A percentile compares a stretch with the other conserved stretches of the same genome.
Evolutionary conservation across 345 rosid genomes (phyloP).

Genomic region (Murraya koenigii): DNA sequence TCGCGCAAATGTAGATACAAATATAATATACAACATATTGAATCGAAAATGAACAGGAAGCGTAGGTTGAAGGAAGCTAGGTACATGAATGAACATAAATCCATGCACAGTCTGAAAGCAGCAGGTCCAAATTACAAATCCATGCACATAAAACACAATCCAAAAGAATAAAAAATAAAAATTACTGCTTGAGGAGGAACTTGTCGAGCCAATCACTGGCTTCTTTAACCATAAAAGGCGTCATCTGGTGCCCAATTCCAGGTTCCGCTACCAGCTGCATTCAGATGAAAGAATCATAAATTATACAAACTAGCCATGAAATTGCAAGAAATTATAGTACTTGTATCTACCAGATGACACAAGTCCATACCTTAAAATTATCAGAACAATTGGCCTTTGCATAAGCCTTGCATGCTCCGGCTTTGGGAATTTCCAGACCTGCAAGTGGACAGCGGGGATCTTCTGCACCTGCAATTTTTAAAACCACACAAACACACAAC

Average conservation of each 20-base stretch:
- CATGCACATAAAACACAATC: neutral
- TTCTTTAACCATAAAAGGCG: slow-evolving; percentile 67
- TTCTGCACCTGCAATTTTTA: slow-evolving; percentile 48
- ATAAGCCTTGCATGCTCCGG: slow-evolving; percentile 46
- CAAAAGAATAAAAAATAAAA: neutral
- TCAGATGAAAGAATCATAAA: neutral
- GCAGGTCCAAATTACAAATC: too few species aligned
- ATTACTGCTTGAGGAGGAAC: slow-evolving; percentile 45
- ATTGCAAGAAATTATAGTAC: neutral
- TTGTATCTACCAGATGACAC: neutral
- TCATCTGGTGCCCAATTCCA: slow-evolving; percentile 66
- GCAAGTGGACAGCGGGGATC: slow-evolving; percentile 83
- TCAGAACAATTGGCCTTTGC: slow-evolving; percentile 31
- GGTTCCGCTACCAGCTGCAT: slow-evolving; percentile 64
- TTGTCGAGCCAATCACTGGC: slow-evolving; percentile 77
- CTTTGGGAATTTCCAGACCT: slow-evolving; percentile 52
- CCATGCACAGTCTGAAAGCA: too few species aligned
- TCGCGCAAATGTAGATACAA: too few species aligned
- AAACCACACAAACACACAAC: slow-evolving; percentile 13
- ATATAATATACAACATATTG: too few species aligned
- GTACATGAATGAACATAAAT: too few species aligned
- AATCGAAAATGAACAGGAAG: too few species aligned
- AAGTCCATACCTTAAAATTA: slow-evolving; percentile 48
- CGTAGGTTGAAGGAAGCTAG: too few species aligned
- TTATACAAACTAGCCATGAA: neutral